Percentiles rank a stretch among this genome's conserved stretches.
Evolutionary conservation across 148 eudicot species (phyloP).

Genomic region (Persicaria maculosa): DNA sequence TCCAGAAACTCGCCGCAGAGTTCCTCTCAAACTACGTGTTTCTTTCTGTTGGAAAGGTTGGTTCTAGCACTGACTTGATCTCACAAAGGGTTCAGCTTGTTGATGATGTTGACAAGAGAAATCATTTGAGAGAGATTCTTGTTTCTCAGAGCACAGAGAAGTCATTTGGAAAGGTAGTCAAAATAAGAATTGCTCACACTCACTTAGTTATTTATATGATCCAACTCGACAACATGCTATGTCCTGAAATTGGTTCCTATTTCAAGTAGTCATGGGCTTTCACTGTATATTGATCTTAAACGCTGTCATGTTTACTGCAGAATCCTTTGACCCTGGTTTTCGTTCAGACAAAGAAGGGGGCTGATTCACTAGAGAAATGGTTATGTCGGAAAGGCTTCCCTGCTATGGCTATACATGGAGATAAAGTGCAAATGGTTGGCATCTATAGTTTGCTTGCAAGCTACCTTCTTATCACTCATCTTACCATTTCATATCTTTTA

Average conservation of each 20-base stretch:
- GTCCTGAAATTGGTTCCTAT: background rate
- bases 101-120: constrained; percentile 54
- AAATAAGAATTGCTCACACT: background rate
- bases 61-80: constrained; percentile 82
- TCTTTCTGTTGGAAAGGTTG: constrained; percentile 81
- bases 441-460: background rate
- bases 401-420: constrained; percentile 84
- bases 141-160: constrained; percentile 35
- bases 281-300: background rate
- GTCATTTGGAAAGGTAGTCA: constrained; percentile 42
- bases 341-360: constrained; percentile 84
- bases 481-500: background rate
- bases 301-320: constrained; percentile 31
- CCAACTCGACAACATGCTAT: background rate
- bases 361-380: constrained; percentile 57
- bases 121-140: constrained; percentile 45
- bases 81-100: constrained; percentile 63
- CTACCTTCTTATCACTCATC: constrained; percentile 2
- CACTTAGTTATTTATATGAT: background rate
- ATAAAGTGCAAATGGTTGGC: constrained; percentile 70
- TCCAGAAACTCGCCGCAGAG: constrained; percentile 79
- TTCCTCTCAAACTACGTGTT: constrained; percentile 68
- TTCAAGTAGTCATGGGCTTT: background rate
- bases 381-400: constrained; percentile 50
- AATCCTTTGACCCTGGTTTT: constrained; percentile 62